Base-by-base conservation (phyloP, 805 yeast species). In the Saccharomycopsis capsularis region DNA sequence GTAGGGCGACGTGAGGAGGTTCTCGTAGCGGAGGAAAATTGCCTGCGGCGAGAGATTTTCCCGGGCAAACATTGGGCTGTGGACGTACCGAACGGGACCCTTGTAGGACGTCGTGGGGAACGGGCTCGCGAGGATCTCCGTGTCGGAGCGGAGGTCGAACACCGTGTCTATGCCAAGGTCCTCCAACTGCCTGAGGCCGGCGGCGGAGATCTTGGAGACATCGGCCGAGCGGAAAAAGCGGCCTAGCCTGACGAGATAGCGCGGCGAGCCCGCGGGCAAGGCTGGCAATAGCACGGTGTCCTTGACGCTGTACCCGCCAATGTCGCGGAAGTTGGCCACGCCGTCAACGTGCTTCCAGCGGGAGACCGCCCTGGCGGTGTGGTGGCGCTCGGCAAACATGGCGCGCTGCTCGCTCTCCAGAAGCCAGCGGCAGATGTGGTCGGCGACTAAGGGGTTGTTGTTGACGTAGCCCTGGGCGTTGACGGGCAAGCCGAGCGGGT, bases 251-350 rank as follows among this genome's bases (percentile, higher is more conserved):
- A 82, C 84, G 56, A 59, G 74, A 4, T 5, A 43, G 6, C 19
- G 15, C 24, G 6, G 19, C 13, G 19, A 9, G 29, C 42, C 42
- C 24, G 24, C 15, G 22, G 41, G 27, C 7, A 34, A n/a, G 15
- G 13, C 5, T 13, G 19, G 6, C 36, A 42, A 30, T 40, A 61
- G 51, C 2, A 60, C 63, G 7, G 62, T 63, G 21, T 63, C 61
- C 6, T 55, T 54, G 0, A 78, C 64, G 46, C 63, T 65, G 61
- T 83, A 87, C 13, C 95, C 95, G 1, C 95, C 96, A 49, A 82
- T 60, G 58, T 88, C 95, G 54, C 96, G 70, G 58, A 85, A 82
- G 58, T 87, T 87, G 37, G 74, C 63, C 19, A 85, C 75, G 0
- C 89, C 90, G 4, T 82, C 85, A 19, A 85, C 72, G 0, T 63